Evolutionary conservation across 2,329 filamentous ascomycete species (phyloP).

Genomic region (Phialocephala subalpina): DNA sequence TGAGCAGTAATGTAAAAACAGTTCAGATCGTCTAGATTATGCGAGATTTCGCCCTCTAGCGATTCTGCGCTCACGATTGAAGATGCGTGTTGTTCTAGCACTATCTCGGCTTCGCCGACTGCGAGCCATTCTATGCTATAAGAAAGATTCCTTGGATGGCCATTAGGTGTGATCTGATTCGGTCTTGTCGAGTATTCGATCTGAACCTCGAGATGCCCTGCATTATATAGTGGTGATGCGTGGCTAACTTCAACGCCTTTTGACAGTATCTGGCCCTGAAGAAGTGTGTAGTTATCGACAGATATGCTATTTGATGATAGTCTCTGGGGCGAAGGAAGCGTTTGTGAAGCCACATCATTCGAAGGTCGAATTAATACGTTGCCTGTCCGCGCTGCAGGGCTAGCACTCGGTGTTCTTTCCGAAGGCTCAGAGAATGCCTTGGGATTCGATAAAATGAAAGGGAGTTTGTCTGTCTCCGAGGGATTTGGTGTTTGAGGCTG

Average conservation of each 20-base stretch:
- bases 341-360: conserved; percentile 7
- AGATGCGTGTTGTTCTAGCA: conserved; percentile 10
- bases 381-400: background rate
- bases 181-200: conserved; percentile 16
- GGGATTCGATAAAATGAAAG: background rate
- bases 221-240: conserved; percentile 11
- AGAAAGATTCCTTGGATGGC: conserved; percentile 8
- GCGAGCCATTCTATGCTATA: conserved; percentile 16
- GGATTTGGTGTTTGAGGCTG: background rate
- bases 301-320: conserved; percentile 3
- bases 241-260: conserved; percentile 1
- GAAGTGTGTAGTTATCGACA: conserved; percentile 12
- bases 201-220: conserved; percentile 12
- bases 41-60: conserved; percentile 2
- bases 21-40: conserved; percentile 5
- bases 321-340: background rate
- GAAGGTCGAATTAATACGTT: background rate
- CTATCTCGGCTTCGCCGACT: conserved; percentile 9
- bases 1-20: conserved; percentile 13
- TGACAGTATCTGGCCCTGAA: conserved; percentile 11
- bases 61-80: background rate
- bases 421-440: background rate
- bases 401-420: background rate
- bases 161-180: background rate
- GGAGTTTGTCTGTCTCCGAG: background rate